Percentiles rank a stretch among this genome's conserved stretches.
Conservation (phyloP, 2,329 filamentous ascomycete species). For the Magnaporthales sp. region DNA sequence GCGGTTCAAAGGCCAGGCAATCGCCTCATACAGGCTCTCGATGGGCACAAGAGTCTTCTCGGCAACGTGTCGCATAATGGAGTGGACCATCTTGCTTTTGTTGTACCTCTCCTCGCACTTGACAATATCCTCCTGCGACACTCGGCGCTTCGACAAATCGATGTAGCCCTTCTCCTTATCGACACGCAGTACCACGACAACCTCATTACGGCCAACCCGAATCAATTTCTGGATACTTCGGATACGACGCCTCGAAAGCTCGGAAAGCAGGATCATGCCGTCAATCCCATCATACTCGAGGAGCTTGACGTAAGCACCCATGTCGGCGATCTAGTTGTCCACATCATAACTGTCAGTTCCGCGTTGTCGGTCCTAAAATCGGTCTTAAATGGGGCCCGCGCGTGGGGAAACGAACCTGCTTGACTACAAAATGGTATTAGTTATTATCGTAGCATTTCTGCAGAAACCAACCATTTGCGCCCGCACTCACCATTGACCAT, state of each 20-base stretch:
- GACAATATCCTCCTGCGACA: conserved; percentile 93
- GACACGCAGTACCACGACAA: conserved; percentile 95
- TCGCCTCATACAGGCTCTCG: conserved; percentile 85
- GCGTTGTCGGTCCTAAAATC: neutral
- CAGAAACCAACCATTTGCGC: neutral
- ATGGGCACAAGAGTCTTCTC: conserved; percentile 96
- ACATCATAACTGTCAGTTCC: neutral
- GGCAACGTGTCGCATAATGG: conserved; percentile 96
- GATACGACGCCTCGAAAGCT: conserved; percentile 96
- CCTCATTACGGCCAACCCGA: conserved; percentile 93
- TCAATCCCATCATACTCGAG: conserved; percentile 99
- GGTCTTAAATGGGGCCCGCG: neutral
- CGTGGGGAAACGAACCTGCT: conserved; percentile 53
- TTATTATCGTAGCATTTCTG: neutral
- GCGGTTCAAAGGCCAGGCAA: conserved; percentile 96
- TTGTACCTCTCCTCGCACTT: conserved; percentile 99
- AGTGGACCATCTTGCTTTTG: conserved; percentile 99
- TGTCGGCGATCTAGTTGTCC: conserved; percentile 82
- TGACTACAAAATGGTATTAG: conserved; percentile 8
- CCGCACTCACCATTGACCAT: conserved; percentile 84
- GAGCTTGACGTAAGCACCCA: conserved; percentile 99
- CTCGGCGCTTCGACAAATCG: conserved; percentile 95
- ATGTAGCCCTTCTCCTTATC: conserved; percentile 99
- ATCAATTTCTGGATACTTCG: conserved; percentile 98
- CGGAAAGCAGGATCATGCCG: conserved; percentile 98